phyloP scores from a whole-genome alignment of 345 rosid genomes.

The Eucalyptus pauciflora region DNA sequence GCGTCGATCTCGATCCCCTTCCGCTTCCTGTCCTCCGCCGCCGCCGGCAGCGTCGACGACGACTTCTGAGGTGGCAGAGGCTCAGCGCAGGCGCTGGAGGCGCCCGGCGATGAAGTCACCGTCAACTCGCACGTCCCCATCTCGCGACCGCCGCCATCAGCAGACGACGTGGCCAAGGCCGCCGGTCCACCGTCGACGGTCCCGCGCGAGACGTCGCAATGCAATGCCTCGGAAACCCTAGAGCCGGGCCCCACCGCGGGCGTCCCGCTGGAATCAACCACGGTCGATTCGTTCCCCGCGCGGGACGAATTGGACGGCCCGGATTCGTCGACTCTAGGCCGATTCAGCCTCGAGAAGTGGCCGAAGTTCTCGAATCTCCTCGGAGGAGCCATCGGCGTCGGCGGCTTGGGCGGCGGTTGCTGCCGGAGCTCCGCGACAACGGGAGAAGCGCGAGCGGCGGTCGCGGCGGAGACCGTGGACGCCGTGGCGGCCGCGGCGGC shows the following conservation, averaged over 20 bases:
- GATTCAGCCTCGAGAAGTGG: conserved; percentile 38
- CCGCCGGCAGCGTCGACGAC: conserved; percentile 19
- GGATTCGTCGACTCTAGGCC: conserved; percentile 15
- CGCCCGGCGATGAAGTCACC: conserved; percentile 35
- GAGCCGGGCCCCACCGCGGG: conserved; percentile 18
- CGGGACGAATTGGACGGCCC: conserved; percentile 30
- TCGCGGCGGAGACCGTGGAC: conserved; percentile 1
- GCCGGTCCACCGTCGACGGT: conserved; percentile 11
- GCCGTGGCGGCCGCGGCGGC: background rate
- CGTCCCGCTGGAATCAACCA: conserved; percentile 50
- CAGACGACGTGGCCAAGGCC: conserved; percentile 6
- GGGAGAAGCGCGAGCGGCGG: background rate
- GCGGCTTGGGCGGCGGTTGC: conserved; percentile 4
- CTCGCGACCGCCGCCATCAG: conserved; percentile 2
- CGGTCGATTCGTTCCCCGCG: conserved; percentile 41
- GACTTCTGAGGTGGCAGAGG: conserved; percentile 14
- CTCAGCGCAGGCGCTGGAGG: conserved; percentile 49
- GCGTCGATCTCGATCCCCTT: conserved; percentile 47
- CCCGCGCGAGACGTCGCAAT: conserved; percentile 8
- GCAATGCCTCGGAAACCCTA: conserved; percentile 21
- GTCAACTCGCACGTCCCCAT: conserved; percentile 24
- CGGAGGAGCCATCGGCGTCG: conserved; percentile 38
- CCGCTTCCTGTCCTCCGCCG: conserved; percentile 48
- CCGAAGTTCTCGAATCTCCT: conserved; percentile 46
- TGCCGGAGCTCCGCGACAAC: background rate